Evolutionary conservation across 1,284 basidiomycete species (phyloP), one percentile per base, ranked within the genome.

Genomic region (Malassezia pachydermatis): DNA sequence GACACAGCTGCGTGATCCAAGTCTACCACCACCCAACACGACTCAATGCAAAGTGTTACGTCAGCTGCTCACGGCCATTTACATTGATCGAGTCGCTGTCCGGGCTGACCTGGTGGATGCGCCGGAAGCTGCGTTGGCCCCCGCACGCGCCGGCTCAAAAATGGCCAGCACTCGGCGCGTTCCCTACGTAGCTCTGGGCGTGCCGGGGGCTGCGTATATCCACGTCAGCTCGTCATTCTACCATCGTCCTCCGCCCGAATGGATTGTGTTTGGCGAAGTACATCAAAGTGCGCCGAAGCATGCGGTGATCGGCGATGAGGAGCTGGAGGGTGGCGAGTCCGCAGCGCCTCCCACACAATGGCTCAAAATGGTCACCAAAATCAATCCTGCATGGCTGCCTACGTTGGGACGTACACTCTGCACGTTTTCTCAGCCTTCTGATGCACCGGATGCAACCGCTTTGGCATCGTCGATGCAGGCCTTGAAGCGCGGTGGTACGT

Each of bases 31-130:
- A 23, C 67, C 65, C 10, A 64, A 42, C 33, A 45, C 61, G 17
- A 41, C 50, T 19, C 68, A 95, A 83, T 76, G 94, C 58, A 98
- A 94, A 71, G 81, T 89, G 20, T 76, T 99, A 13, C 81, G 86
- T 28, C 94, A 98, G 70, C 78, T 96, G 16, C 72, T 98, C 38
- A 78, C 85, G 0, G 84, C 90, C 2, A 87, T 83, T 5, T 96
- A 94, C 74, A 86, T 96, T 60, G 92, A 99, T 73, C 89, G 95
- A 70, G 81, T 96, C 3, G 94, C 94, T 13, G 80, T 92, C 19
- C 82, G 94, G 16, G 88, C 88, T 62, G 90, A 96, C 65, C 72
- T 88, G 37, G 77, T 83, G 9, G 48, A 29, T 22, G 52, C 45
- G 11, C 46, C 46, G 2, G 52, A 41, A 16, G 51, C 51, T 1